A percentile compares a stretch with the other conserved stretches of the same genome.
Evolutionary conservation across 768 basidiomycete genomes (phyloP).

Genomic region (Termitomyces sp.): DNA sequence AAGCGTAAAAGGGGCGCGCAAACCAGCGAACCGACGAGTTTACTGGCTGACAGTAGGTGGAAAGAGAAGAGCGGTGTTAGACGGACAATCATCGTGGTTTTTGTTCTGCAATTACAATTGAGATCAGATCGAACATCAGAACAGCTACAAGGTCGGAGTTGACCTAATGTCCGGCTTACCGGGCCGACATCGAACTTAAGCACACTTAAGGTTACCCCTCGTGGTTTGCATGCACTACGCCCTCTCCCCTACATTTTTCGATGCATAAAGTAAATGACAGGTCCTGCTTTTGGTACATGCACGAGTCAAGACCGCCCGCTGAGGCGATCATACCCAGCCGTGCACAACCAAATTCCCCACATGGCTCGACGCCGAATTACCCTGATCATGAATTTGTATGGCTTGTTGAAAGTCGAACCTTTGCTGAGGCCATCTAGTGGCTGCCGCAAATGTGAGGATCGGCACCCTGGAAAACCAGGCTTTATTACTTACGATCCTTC

Average conservation of each 20-base stretch:
- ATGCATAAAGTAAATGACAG: background rate
- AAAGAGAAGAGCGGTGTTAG: conserved; percentile 1
- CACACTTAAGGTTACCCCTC: too few relatives aligned
- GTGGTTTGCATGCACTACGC: too few relatives aligned
- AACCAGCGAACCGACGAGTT: background rate
- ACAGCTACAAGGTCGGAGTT: conserved; percentile 9
- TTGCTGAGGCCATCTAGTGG: conserved; percentile 28
- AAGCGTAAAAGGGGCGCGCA: background rate
- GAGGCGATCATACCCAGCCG: conserved; percentile 32
- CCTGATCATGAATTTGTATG: conserved; percentile 20
- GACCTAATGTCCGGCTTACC: background rate
- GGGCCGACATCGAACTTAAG: background rate
- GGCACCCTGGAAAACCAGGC: conserved; percentile 4
- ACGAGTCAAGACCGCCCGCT: conserved; percentile 26
- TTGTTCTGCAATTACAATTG: background rate
- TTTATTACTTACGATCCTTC: conserved; percentile 38
- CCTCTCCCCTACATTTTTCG: too few relatives aligned
- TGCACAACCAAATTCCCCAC: conserved; percentile 39
- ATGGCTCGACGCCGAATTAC: conserved; percentile 25
- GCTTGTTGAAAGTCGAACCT: conserved; percentile 28
- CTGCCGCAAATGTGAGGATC: conserved; percentile 24
- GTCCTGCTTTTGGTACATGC: conserved; percentile 19
- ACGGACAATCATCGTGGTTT: background rate
- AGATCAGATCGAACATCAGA: conserved; percentile 1
- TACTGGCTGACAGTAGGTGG: background rate